Conservation (phyloP, 2,329 filamentous ascomycete genomes). For the Alternaria tenuissima region DNA sequence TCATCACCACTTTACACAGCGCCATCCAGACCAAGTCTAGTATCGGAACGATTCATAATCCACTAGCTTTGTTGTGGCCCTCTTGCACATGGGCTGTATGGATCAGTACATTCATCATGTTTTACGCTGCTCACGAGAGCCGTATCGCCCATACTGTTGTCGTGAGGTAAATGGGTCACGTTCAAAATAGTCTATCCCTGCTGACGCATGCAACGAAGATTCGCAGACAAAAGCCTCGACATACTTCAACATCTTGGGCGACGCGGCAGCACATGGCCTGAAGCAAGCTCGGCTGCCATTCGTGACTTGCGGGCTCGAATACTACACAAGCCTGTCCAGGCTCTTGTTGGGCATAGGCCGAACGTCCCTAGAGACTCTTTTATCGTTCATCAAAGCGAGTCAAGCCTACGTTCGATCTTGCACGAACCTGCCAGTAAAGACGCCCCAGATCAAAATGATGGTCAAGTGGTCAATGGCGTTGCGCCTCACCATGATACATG, state of each 20-base stretch:
- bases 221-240: slow-evolving; percentile 34
- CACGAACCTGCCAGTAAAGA: neutral
- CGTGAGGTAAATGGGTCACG: slow-evolving; percentile 46
- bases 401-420: neutral
- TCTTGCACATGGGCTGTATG: slow-evolving; percentile 63
- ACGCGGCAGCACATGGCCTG: slow-evolving; percentile 41
- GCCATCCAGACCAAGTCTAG: slow-evolving; percentile 13
- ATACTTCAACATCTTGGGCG: slow-evolving; percentile 37
- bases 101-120: slow-evolving; percentile 63
- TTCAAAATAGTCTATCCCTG: neutral
- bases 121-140: slow-evolving; percentile 60
- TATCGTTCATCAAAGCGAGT: neutral
- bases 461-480: neutral
- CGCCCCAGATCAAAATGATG: neutral
- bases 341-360: neutral
- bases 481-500: neutral
- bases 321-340: neutral
- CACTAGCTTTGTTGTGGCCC: slow-evolving; percentile 57
- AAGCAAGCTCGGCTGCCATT: slow-evolving; percentile 41
- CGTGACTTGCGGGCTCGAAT: slow-evolving; percentile 32
- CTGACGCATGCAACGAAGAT: slow-evolving; percentile 23
- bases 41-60: neutral
- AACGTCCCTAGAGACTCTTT: neutral
- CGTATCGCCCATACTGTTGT: slow-evolving; percentile 53
- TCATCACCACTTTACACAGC: slow-evolving; percentile 55